Conservation (phyloP, 1,139 yeast species). For the Zygosaccharomyces pseudobailii region DNA sequence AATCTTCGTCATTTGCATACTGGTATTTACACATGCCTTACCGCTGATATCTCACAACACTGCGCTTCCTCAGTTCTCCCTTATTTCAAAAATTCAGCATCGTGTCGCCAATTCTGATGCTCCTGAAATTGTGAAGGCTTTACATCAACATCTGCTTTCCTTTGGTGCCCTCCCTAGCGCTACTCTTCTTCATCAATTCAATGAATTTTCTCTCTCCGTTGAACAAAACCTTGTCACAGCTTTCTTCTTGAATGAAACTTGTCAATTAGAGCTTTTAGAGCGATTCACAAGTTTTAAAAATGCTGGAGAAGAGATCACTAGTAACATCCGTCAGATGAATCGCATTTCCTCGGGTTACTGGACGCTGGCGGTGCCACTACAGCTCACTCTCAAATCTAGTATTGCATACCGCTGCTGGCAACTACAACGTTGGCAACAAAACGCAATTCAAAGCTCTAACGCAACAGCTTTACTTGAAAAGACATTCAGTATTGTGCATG, state of each 20-base stretch:
- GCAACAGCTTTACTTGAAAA: background rate
- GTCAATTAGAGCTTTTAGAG: background rate
- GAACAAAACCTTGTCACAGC: background rate
- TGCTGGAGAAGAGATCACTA: background rate
- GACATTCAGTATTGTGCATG: background rate
- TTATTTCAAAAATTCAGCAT: background rate
- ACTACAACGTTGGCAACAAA: background rate
- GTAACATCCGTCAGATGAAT: background rate
- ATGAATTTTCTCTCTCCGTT: background rate
- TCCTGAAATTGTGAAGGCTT: background rate
- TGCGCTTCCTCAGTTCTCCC: background rate
- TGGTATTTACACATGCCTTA: background rate
- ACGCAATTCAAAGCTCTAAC: background rate
- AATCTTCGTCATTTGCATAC: background rate
- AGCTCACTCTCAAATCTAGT: background rate
- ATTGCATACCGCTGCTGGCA: constrained; percentile 2
- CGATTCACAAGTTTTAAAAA: background rate
- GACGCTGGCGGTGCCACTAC: background rate
- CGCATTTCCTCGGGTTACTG: background rate
- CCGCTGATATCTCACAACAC: background rate
- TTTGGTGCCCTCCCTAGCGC: background rate
- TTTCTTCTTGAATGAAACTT: background rate
- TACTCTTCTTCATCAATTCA: background rate
- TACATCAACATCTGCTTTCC: background rate
- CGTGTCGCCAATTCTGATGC: background rate